These are phyloP conservation scores for Daldinia eschscholtzii DNA, from an alignment of 2,329 filamentous ascomycete genomes.

Conservation along the genomic window DNA sequence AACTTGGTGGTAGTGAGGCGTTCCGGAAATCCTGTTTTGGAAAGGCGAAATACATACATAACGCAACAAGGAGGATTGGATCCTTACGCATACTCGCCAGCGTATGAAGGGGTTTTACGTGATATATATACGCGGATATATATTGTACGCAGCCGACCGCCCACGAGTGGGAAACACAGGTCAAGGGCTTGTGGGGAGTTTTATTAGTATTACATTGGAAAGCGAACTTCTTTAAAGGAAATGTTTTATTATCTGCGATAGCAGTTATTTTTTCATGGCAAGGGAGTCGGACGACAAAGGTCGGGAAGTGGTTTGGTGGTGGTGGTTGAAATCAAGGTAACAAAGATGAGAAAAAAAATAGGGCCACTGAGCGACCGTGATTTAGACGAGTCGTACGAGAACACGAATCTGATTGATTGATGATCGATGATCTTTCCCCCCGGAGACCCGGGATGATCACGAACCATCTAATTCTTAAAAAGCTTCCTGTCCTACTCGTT, in stretches of 20 bases:
- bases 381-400: conserved; percentile 36
- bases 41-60: conserved; percentile 11
- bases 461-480: conserved; percentile 9
- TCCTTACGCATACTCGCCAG: not conserved
- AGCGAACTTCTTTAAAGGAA: conserved; percentile 11
- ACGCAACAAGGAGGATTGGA: conserved; percentile 8
- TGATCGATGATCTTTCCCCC: conserved; percentile 11
- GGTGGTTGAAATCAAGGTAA: conserved; percentile 14
- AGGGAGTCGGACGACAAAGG: conserved; percentile 11
- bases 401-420: conserved; percentile 35
- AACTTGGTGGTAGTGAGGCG: conserved; percentile 23
- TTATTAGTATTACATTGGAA: conserved; percentile 2
- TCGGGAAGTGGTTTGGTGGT: too few relatives aligned
- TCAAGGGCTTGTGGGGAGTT: conserved; percentile 12
- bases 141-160: not conserved
- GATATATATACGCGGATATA: not conserved
- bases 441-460: conserved; percentile 27
- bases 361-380: conserved; percentile 20
- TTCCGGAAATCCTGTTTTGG: conserved; percentile 18
- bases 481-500: not conserved
- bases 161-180: conserved; percentile 15
- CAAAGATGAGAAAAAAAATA: conserved; percentile 2
- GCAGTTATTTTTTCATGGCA: not conserved
- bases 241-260: not conserved
- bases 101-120: not conserved